Conservation (phyloP, 768 basidiomycete species). For the Lactarius tabidus region DNA sequence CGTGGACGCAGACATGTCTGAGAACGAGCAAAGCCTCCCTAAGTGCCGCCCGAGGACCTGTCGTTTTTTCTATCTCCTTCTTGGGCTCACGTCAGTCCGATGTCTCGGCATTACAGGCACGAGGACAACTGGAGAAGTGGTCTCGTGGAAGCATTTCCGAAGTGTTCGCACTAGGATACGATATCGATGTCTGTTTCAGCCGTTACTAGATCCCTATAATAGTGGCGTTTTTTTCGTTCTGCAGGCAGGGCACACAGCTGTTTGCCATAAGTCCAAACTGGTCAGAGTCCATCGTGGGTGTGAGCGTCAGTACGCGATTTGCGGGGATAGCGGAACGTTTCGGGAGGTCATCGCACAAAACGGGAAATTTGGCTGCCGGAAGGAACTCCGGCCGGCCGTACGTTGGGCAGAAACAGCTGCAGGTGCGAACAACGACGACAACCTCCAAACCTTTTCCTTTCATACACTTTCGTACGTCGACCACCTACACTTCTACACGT, state of each 20-base stretch:
- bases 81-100: not conserved
- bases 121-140: not conserved
- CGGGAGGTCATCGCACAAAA: not conserved
- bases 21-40: not conserved
- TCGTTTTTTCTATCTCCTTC: not conserved
- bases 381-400: slow-evolving; percentile 8
- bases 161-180: not conserved
- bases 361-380: not conserved
- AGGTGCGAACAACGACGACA: not conserved
- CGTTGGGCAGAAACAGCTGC: not conserved
- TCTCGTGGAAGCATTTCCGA: not conserved
- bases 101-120: not conserved
- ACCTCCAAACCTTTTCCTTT: not conserved
- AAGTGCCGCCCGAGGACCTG: too few relatives aligned
- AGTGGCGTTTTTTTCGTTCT: not conserved
- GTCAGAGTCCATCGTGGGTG: not conserved
- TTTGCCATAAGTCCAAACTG: not conserved
- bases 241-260: not conserved
- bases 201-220: not conserved
- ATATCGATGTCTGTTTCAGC: not conserved
- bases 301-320: too few relatives aligned
- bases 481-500: not conserved
- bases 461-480: slow-evolving; percentile 9
- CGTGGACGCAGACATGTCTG: not conserved
- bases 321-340: not conserved